Percentiles rank a stretch among this genome's conserved stretches.
Evolutionary conservation across 2,329 filamentous ascomycete species (phyloP).

Genomic region (Fusarium pseudoanthophilum): DNA sequence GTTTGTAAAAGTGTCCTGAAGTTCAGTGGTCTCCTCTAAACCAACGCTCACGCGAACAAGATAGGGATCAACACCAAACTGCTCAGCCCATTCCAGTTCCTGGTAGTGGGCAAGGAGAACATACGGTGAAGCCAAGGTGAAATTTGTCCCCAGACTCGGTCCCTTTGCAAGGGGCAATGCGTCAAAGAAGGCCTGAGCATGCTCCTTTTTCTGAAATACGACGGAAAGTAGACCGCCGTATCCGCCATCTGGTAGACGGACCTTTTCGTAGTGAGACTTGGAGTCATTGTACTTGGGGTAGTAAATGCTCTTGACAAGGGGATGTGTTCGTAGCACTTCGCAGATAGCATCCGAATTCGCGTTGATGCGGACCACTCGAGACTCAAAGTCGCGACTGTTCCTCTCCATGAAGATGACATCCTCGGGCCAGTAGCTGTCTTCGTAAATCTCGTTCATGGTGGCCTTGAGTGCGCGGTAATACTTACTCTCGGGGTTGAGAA

Average conservation of each 20-base stretch:
- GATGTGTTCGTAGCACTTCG: constrained; percentile 70
- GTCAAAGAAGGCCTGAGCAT: constrained; percentile 87
- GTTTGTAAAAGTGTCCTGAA: constrained; percentile 71
- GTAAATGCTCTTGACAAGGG: constrained; percentile 78
- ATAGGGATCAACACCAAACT: constrained; percentile 83
- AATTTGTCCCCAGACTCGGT: constrained; percentile 95
- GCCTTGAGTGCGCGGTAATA: constrained; percentile 78
- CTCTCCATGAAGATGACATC: constrained; percentile 95
- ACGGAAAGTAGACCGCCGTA: constrained; percentile 92
- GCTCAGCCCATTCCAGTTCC: constrained; percentile 89
- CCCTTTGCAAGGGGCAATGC: constrained; percentile 89
- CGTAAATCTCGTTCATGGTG: constrained; percentile 73
- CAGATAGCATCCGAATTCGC: constrained; percentile 86
- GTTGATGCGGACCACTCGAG: constrained; percentile 86
- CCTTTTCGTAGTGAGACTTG: constrained; percentile 79
- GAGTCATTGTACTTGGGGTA: constrained; percentile 86
- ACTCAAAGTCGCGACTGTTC: constrained; percentile 92
- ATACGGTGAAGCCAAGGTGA: constrained; percentile 91
- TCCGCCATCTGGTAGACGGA: constrained; percentile 77
- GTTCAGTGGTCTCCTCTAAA: constrained; percentile 77
- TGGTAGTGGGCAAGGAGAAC: constrained; percentile 90
- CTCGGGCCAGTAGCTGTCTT: constrained; percentile 94
- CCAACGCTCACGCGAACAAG: constrained; percentile 90
- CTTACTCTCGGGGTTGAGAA: constrained; percentile 72
- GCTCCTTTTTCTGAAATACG: constrained; percentile 75